A percentile compares a stretch with the other conserved stretches of the same genome.
Evolutionary conservation across 257 asterid species (phyloP).

Genomic region (Solanum paucissectum): DNA sequence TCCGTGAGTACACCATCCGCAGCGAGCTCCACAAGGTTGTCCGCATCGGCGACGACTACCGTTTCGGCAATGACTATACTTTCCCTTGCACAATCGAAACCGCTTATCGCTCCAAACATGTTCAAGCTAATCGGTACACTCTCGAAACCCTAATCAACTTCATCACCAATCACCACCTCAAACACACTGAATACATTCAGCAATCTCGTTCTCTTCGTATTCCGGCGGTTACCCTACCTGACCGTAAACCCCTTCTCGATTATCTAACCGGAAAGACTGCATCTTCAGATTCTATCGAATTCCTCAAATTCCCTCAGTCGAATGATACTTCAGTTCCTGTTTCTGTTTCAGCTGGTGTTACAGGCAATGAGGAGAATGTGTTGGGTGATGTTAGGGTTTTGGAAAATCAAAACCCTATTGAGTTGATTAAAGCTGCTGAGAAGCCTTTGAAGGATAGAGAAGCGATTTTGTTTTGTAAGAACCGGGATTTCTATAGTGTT

Average conservation of each 20-base stretch:
- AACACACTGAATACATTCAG: conserved; percentile 78
- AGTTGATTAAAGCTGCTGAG: conserved; percentile 57
- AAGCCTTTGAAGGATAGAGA: conserved; percentile 72
- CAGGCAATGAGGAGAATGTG: background rate
- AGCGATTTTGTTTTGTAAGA: conserved; percentile 53
- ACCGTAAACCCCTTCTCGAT: conserved; percentile 75
- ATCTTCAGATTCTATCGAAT: conserved; percentile 60
- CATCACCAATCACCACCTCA: conserved; percentile 69
- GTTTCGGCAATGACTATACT: conserved; percentile 70
- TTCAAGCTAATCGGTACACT: conserved; percentile 59
- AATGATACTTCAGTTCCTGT: background rate
- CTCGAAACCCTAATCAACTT: conserved; percentile 91
- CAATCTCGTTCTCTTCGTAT: conserved; percentile 69
- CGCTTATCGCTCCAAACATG: conserved; percentile 76
- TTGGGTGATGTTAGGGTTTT: conserved; percentile 8
- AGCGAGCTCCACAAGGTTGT: conserved; percentile 50
- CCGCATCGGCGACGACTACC: conserved; percentile 61
- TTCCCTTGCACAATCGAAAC: conserved; percentile 82
- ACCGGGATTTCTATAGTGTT: conserved; percentile 64
- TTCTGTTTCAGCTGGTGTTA: background rate
- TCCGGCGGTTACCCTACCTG: conserved; percentile 74
- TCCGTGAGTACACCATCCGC: conserved; percentile 78
- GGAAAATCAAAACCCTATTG: conserved; percentile 30
- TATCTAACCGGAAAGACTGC: conserved; percentile 77
- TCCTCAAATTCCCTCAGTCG: background rate